Evolutionary conservation across 2,329 filamentous ascomycete species (phyloP), one percentile per base, ranked within the genome.

Genomic region (Aspergillus spinulosporus): DNA sequence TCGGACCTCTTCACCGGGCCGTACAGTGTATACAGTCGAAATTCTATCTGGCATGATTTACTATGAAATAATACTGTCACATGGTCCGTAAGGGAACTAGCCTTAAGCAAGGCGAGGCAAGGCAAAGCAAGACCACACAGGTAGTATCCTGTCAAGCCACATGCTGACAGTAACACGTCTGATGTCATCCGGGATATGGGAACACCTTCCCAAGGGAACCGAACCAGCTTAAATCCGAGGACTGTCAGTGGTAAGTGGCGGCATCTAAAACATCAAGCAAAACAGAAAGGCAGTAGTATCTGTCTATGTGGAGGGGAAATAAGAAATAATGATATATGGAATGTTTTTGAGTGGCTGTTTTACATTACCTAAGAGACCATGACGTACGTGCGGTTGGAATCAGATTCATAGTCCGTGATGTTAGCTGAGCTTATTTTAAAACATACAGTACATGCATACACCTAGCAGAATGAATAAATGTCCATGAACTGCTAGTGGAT

Each of bases 331-430:
- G 1, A 12, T 11, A 21, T 21, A 21, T n/a, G 26, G 39, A 42
- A 42, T 21, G 9, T 6, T 21, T 42, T 42, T 42, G 15, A 15
- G 4, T 42, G 39, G 39, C 15, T 21, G 14, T 42, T 12, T 42
- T 42, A 14, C 39, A 42, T 42, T 42, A 42, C 15, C 21, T 21
- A 21, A 21, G 14, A 42, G 39, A 11, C 39, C 39, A 42, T 49
- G 47, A 49, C 47, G 47, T 49, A 49, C n/a, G 14, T 29, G 47
- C 47, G 47, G 21, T 21, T 49, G 47, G 36, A 37, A 28, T 42
- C 47, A 36, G 47, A 31, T 28, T 8, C 43, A 46, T 46, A 4
- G 9, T 32, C 9, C 34, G 34, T 11, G 21, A 21, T 21, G 34
- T 37, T 37, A 4, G 7, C 4, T 37, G 34, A 37, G 34, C 34